Evolutionary conservation across 2,329 filamentous ascomycete genomes (phyloP).

Genomic region (Xylaria digitata): DNA sequence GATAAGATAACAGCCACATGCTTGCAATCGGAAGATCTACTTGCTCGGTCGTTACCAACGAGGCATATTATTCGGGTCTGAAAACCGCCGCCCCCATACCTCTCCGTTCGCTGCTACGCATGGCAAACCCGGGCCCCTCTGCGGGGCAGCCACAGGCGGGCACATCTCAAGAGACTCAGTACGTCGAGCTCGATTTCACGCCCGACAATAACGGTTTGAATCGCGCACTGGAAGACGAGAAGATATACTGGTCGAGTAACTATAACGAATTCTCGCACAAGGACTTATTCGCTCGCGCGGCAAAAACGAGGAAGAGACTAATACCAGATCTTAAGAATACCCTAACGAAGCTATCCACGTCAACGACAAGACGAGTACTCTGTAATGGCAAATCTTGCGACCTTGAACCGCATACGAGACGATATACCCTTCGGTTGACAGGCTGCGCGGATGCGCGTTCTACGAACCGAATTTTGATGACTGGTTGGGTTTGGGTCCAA

Average conservation of each 20-base stretch:
- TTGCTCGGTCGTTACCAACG: background rate
- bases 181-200: slow-evolving; percentile 5
- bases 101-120: background rate
- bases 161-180: too few species aligned
- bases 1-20: background rate
- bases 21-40: background rate
- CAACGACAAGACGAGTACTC: background rate
- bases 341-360: background rate
- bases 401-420: slow-evolving; percentile 5
- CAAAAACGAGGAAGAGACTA: slow-evolving; percentile 12
- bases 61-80: background rate
- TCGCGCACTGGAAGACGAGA: background rate
- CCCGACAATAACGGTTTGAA: background rate
- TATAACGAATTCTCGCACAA: slow-evolving; percentile 6
- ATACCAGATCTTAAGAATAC: slow-evolving; percentile 9
- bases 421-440: slow-evolving; percentile 11
- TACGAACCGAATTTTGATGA: slow-evolving; percentile 3
- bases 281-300: slow-evolving; percentile 6
- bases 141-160: background rate
- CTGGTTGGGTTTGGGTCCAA: slow-evolving; percentile 9
- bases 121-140: background rate
- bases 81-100: background rate
- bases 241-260: slow-evolving; percentile 12
- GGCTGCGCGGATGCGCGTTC: background rate
- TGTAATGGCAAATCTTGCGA: slow-evolving; percentile 8